Base-by-base conservation (phyloP, 2,329 filamentous ascomycete genomes). In the Penicillium brasilianum region DNA sequence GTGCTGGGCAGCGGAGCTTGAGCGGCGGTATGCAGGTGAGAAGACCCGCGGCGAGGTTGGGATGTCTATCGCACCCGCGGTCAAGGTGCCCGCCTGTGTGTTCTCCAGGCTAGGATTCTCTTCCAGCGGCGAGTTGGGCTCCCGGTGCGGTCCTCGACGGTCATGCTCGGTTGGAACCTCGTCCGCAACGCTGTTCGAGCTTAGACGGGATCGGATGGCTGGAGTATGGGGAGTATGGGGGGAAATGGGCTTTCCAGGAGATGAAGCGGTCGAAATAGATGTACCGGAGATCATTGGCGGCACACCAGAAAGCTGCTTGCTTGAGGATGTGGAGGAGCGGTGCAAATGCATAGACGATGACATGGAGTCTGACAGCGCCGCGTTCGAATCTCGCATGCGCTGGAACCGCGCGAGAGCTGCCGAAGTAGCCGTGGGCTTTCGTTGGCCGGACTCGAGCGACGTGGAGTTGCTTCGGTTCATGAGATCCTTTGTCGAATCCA, bases 211-310 rank as follows among this genome's bases (percentile, higher is more conserved):
- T 20, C 94, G 94, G 30, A 98, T 92, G 11, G 93, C 93, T 4
- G 95, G 95, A 0, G 93, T 96, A 72, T 98, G 93, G 1, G 93
- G 92, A 0, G 92, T 97, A 72, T 94, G 92, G 10, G 91, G 93
- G 2, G 92, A 97, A 18, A 96, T 85, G 0, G 93, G 92, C 71
- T 97, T 97, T 59, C 90, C 92, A 1, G 93, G 93, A 10, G 93
- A 97, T 0, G 93, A 94, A 0, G 92, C 94, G 11, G 89, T 89
- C 4, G 93, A 97, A 66, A 92, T 83, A 0, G 91, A 92, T 4
- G 89, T 90, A 8, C 84, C 85, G 25, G 80, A 83, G 52, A 86
- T 78, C 80, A 88, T 85, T 6, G 84, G 83, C 20, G 87, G 86
- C 13, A 88, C 84, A 49, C 84, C 86, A 6, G 85, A 85, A 0